phyloP scores from a whole-genome alignment of 2,329 filamentous ascomycete species.

The Cyphellophora europaea region DNA sequence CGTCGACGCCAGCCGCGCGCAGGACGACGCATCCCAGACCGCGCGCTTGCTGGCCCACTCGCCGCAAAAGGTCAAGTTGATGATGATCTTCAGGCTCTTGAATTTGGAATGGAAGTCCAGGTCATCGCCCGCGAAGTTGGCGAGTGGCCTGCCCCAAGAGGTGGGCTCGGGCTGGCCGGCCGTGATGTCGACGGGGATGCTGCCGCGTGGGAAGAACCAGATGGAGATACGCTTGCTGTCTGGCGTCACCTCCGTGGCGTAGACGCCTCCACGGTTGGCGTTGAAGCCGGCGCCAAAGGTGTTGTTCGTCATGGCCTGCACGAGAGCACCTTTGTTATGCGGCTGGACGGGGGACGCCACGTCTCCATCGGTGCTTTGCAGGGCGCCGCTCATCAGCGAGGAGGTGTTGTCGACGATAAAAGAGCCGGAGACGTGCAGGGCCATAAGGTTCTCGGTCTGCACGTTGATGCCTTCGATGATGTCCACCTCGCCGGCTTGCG shows the following conservation, averaged over 20 bases:
- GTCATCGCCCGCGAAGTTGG: constrained; percentile 33
- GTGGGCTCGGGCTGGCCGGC: constrained; percentile 26
- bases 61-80: constrained; percentile 47
- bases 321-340: constrained; percentile 28
- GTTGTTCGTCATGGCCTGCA: constrained; percentile 23
- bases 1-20: constrained; percentile 47
- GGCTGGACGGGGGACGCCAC: constrained; percentile 24
- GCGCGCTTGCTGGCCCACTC: constrained; percentile 45
- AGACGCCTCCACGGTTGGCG: constrained; percentile 48
- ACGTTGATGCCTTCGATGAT: constrained; percentile 44
- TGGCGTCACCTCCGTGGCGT: constrained; percentile 66
- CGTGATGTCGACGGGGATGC: constrained; percentile 36
- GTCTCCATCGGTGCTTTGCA: constrained; percentile 40
- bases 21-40: constrained; percentile 45
- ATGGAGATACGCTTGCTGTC: constrained; percentile 56
- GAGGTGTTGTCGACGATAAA: constrained; percentile 32
- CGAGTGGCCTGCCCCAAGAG: constrained; percentile 37
- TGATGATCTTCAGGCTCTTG: constrained; percentile 31
- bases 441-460: constrained; percentile 32
- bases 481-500: constrained; percentile 38
- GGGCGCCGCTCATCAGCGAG: constrained; percentile 25
- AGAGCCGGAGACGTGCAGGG: constrained; percentile 36
- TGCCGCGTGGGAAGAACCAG: constrained; percentile 51
- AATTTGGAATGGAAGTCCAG: constrained; percentile 38
- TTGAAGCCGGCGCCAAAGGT: constrained; percentile 47